Percentiles rank a stretch among this genome's conserved stretches.
These are phyloP conservation scores for Yamadazyma sp. DNA, from an alignment of 805 yeast genomes.

Conservation along the genomic window DNA sequence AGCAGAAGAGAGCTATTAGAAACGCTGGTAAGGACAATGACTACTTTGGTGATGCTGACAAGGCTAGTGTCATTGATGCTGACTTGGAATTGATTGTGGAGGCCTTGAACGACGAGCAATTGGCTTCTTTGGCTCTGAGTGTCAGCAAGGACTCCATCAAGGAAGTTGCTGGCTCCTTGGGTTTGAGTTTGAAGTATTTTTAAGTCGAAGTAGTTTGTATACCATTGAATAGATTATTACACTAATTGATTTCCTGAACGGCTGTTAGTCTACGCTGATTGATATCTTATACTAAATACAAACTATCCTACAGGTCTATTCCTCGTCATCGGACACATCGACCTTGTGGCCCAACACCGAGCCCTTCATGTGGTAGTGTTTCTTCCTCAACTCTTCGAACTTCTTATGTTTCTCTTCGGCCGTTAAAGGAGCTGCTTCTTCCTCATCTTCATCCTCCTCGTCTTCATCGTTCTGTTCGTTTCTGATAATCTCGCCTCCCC, in stretches of 20 bases:
- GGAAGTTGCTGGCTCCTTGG: constrained; percentile 1
- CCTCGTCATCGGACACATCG: constrained; percentile 27
- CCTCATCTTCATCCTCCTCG: constrained; percentile 40
- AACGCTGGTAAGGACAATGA: constrained; percentile 75
- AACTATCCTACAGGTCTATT: constrained; percentile 8
- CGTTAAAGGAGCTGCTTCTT: constrained; percentile 35
- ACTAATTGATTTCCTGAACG: too few relatives aligned
- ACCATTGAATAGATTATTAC: too few relatives aligned
- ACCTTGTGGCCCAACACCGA: constrained; percentile 42
- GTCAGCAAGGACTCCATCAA: constrained; percentile 29
- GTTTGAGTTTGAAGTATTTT: constrained; percentile 49
- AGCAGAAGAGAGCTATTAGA: constrained; percentile 89
- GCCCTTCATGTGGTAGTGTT: constrained; percentile 68
- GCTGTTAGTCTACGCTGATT: too few relatives aligned
- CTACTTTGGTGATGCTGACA: constrained; percentile 78
- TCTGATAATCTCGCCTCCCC: constrained; percentile 43
- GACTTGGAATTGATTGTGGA: constrained; percentile 82
- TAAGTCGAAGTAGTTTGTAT: constrained; percentile 8
- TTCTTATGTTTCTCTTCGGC: constrained; percentile 62
- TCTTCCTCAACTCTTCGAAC: constrained; percentile 78
- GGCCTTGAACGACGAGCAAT: constrained; percentile 72
- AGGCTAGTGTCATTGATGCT: constrained; percentile 66
- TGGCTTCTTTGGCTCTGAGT: constrained; percentile 72
- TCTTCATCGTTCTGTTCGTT: constrained; percentile 27
- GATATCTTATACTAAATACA: too few relatives aligned